Evolutionary conservation across 1,139 yeast species (phyloP), one percentile per base, ranked within the genome.

Genomic region (Kodamaea sp.): DNA sequence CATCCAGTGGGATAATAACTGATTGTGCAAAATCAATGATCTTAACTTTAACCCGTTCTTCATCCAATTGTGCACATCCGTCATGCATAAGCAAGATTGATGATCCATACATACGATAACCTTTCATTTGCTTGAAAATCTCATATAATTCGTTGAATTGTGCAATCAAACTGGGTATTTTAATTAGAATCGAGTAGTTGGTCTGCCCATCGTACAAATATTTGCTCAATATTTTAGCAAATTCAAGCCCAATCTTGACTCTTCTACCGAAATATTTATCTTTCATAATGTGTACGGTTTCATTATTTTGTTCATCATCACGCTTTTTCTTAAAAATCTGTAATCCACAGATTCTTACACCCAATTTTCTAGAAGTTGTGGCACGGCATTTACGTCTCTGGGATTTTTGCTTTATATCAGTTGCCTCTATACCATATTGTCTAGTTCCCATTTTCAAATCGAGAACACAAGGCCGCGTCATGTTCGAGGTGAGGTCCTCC

Each of bases 401-500:
- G 0, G 96, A 86, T 39, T 65, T 60, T 56, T 83, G 87, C 62
- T 94, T 94, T 39, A 79, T 68, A 9, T 65, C 61, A 7, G 73
- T 72, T 0, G 97, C 97, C 50, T 88, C 96, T 10, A 90, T 84
- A n/a, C 99, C 98, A 53, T 92, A 92, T 61, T 94, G 99, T 39
- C 99, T 73, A 0, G 99, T 90, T 1, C 99, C 99, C 97, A 94
- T 92, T 58, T 94, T 94, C 49, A 94, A 71, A 62, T 94, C 99
- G 43, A 94, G 67, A 1, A 92, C 97, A 58, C 97, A 89, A 0
- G 98, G 97, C 44, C 75, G 76, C 27, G 63, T 68, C 82, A 92
- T 79, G 27, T 88, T 87, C 37, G 82, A 75, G 0, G 97, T 90
- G 39, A 94, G 66, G 62, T 94, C 99, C 56, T 94, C 98, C 39